A percentile compares a stretch with the other conserved stretches of the same genome.
Evolutionary conservation across 495 filamentous ascomycete genomes (phyloP).

Genomic region (Bombardia bombarda): DNA sequence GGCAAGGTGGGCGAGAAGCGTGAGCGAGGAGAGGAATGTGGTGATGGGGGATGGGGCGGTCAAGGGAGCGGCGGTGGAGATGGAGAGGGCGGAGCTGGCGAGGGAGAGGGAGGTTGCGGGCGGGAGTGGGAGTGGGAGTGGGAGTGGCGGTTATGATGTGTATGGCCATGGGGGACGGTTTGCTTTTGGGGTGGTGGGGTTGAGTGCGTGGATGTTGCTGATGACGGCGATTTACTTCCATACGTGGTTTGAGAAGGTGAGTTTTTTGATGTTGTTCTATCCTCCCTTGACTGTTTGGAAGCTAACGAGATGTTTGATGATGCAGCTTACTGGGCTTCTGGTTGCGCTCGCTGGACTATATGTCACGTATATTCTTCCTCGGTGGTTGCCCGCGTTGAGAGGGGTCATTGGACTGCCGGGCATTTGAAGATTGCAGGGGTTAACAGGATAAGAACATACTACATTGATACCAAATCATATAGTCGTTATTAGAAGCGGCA

Average conservation of each 20-base stretch:
- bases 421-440: conserved; percentile 36
- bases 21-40: conserved; percentile 49
- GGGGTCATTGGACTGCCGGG: conserved; percentile 69
- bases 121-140: conserved; percentile 22
- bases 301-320: not conserved
- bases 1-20: conserved; percentile 23
- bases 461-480: not conserved
- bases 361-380: conserved; percentile 67
- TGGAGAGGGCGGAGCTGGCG: conserved; percentile 31
- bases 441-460: not conserved
- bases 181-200: conserved; percentile 43
- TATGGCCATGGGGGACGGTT: conserved; percentile 38
- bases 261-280: conserved; percentile 9
- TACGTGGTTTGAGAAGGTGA: conserved; percentile 95
- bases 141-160: conserved; percentile 13
- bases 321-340: conserved; percentile 61
- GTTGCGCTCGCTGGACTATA: conserved; percentile 64
- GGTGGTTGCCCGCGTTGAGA: conserved; percentile 54
- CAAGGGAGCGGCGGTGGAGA: conserved; percentile 41
- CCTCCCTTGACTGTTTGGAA: not conserved
- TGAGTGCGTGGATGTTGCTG: conserved; percentile 89
- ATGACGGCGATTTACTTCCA: conserved; percentile 99
- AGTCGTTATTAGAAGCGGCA: not conserved
- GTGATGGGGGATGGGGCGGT: conserved; percentile 51
- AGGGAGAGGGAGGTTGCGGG: conserved; percentile 16